Evolutionary conservation across 1,284 basidiomycete genomes (phyloP), one percentile per base, ranked within the genome.

Genomic region (Grifola frondosa): DNA sequence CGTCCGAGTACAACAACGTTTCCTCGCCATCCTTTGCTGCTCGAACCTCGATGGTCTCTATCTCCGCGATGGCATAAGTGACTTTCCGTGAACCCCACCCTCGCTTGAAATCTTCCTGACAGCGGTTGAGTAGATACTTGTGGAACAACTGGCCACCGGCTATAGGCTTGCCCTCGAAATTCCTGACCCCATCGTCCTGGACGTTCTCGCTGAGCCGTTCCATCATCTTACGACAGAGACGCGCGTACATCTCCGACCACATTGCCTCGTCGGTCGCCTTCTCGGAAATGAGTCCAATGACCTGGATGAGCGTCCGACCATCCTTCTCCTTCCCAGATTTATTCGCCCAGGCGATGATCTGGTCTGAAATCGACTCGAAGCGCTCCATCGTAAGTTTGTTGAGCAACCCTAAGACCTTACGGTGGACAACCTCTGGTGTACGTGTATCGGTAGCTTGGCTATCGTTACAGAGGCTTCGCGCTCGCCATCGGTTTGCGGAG

Each of bases 321-420:
- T 98, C 92, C 62, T 81, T 90, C 77, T 99, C 95, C 55, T 85
- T 79, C 68, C 87, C 84, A 6, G 90, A 93, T 73, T 84, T 92
- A 80, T 98, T 97, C 32, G 93, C 95, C 90, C 90, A 97, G 89
- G 40, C 36, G 40, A 60, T 60, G 40, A 60, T 55, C 42, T 56
- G 53, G 37, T 58, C 55, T 6, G 58, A 95, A 59, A 98, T 97
- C 6, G 89, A 88, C 57, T 96, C 92, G 75, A 98, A 98, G 63
- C 91, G 92, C 73, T 97, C 93, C 79, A 95, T 87, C 1, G 95
- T 96, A 37, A 98, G 81, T 74, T 96, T 97, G 81, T 98, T 98
- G 60, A 99, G 85, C 49, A 97, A 69, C 40, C 74, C 75, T 70
- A 92, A 95, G 73, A 98, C 94, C 72, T 97, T 97, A 48, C 93